Evolutionary conservation across 768 basidiomycete species (phyloP).

Genomic region (Leccinum truebloodii): DNA sequence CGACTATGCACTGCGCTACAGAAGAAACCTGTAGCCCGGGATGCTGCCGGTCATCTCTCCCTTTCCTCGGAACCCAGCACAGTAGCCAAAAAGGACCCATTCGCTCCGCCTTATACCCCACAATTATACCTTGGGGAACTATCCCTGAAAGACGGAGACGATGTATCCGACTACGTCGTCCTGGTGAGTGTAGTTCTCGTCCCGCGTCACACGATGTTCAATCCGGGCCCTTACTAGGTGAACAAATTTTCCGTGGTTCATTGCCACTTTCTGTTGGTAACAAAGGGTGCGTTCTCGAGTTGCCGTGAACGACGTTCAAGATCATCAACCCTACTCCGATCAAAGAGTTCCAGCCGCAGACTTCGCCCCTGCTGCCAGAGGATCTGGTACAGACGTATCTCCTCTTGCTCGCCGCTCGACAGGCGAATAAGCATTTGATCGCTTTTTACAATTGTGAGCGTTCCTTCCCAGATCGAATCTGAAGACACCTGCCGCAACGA

Average conservation of each 20-base stretch:
- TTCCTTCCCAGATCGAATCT: not conserved
- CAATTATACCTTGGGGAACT: conserved; percentile 78
- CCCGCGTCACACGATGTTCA: conserved; percentile 3
- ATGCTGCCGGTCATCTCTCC: conserved; percentile 40
- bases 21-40: conserved; percentile 64
- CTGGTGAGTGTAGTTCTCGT: conserved; percentile 51
- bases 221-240: conserved; percentile 49
- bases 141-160: conserved; percentile 47
- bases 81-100: conserved; percentile 57
- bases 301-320: not conserved
- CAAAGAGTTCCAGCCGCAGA: conserved; percentile 74
- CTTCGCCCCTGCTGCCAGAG: conserved; percentile 73
- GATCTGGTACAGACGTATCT: conserved; percentile 79
- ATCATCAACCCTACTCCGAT: conserved; percentile 2
- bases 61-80: conserved; percentile 24
- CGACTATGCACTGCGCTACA: conserved; percentile 83
- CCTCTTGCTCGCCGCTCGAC: conserved; percentile 69
- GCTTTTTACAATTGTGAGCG: conserved; percentile 89
- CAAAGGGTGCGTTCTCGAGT: conserved; percentile 60
- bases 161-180: conserved; percentile 60
- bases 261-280: conserved; percentile 84
- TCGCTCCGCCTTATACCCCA: conserved; percentile 81
- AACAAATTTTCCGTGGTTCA: conserved; percentile 88
- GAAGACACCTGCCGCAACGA: not conserved
- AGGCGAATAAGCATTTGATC: conserved; percentile 59